Base-by-base conservation (phyloP, 2,329 filamentous ascomycete species). In the Anthostomella pinea region DNA sequence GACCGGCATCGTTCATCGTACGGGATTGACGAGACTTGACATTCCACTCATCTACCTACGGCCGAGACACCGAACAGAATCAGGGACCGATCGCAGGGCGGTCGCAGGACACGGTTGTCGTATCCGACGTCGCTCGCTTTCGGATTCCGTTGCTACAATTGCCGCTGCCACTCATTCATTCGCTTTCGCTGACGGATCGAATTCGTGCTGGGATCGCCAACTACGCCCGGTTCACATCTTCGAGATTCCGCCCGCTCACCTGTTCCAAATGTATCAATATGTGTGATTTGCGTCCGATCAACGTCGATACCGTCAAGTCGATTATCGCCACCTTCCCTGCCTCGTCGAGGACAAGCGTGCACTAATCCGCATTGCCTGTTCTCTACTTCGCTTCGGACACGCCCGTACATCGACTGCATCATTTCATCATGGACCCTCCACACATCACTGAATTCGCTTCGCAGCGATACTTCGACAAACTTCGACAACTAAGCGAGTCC, bases 401-500 rank as follows among this genome's bases (percentile, higher is more conserved):
- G 33, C 36, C 27, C 33, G 51, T 49, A 25, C 27, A 44, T 45
- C 33, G 17, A 17, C 33, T 32, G 33, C 22, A 30, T n/a, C 18
- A 40, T 45, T 46, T 52, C 58, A 60, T 60, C 54, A 80, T 81
- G 77, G 79, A 82, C 47, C 76, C 75, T 53, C 69, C 73, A 50
- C 78, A 81, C 47, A 69, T 79, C 44, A 81, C 79, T 42, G 79
- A 83, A 59, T 83, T 83, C 62, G 79, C 77, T 43, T 83, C 79
- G 28, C 69, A 76, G 59, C 75, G 75, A 46, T 83, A 80, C 55
- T 78, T 81, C 48, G 71, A 73, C 36, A 83, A 83, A 62, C 59
- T 82, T 43, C 70, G 66, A 39, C 73, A 79, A 61, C 70, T 66
- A 50, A 75, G 63, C 57, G 70, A 67, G 55, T 64, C 72, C 19